Evolutionary conservation across 169 alveolate species (phyloP).

Genomic region (Cytauxzoon felis): DNA sequence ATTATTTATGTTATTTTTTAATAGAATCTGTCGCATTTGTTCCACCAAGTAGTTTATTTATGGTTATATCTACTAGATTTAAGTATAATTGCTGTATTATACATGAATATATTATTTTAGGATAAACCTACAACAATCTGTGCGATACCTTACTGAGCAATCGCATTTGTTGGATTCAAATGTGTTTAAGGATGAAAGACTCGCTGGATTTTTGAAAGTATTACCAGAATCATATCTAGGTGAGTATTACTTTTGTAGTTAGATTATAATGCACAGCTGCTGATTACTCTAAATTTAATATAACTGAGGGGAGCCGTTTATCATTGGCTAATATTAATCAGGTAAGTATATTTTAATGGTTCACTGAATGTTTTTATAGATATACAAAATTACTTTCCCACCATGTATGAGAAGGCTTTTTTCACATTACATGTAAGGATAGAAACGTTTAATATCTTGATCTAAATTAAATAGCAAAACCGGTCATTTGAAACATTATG

Average conservation of each 20-base stretch:
- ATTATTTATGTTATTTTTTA: slow-evolving; percentile 32
- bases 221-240: slow-evolving; percentile 59
- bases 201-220: slow-evolving; percentile 44
- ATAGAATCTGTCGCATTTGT: slow-evolving; percentile 57
- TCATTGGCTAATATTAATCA: slow-evolving; percentile 58
- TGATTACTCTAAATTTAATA: slow-evolving; percentile 35
- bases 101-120: neutral
- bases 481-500: slow-evolving; percentile 82
- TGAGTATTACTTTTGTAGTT: slow-evolving; percentile 9
- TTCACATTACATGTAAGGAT: slow-evolving; percentile 73
- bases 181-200: slow-evolving; percentile 44
- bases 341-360: slow-evolving; percentile 15
- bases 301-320: slow-evolving; percentile 38
- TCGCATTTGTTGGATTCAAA: slow-evolving; percentile 2
- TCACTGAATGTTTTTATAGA: slow-evolving; percentile 47
- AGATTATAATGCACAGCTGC: slow-evolving; percentile 7
- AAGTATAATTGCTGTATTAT: neutral
- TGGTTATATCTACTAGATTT: slow-evolving; percentile 48
- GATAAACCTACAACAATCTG: slow-evolving; percentile 10
- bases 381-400: slow-evolving; percentile 81
- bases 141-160: slow-evolving; percentile 6
- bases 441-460: neutral
- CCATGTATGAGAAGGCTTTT: slow-evolving; percentile 87
- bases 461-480: neutral
- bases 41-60: slow-evolving; percentile 62